Conservation (phyloP, 768 basidiomycete genomes). For the Termitomyces sp. region DNA sequence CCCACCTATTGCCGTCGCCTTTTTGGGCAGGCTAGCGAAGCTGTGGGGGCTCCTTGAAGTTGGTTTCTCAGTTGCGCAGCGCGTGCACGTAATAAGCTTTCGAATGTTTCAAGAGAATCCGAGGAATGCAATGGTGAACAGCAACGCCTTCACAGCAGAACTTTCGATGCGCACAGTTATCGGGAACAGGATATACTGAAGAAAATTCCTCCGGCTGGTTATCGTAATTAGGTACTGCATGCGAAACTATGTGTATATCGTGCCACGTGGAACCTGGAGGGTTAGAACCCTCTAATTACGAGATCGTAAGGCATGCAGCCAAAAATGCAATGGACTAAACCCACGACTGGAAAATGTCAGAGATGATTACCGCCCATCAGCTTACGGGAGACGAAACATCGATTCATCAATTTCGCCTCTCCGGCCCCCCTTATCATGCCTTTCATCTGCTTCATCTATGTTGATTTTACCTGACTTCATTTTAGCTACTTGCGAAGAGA, state of each 20-base stretch:
- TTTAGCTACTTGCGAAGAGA: neutral
- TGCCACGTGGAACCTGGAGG: slow-evolving; percentile 18
- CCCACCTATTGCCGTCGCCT: slow-evolving; percentile 48
- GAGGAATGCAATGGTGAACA: slow-evolving; percentile 38
- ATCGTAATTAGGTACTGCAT: slow-evolving; percentile 30
- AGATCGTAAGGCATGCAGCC: no score
- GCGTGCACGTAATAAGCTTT: slow-evolving; percentile 21
- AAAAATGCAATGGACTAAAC: no score
- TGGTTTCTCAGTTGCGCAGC: slow-evolving; percentile 30
- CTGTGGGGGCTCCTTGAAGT: neutral
- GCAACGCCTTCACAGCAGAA: neutral
- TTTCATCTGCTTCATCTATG: neutral
- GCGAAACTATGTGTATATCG: slow-evolving; percentile 44
- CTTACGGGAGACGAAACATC: no score
- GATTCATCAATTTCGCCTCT: no score
- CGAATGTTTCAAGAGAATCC: slow-evolving; percentile 23
- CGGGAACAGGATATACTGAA: neutral
- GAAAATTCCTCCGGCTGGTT: slow-evolving; percentile 16
- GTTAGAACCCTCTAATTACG: no score
- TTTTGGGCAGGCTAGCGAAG: slow-evolving; percentile 52
- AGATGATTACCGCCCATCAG: no score
- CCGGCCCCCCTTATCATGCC: no score
- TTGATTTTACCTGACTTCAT: neutral
- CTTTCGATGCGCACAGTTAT: neutral
- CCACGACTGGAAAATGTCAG: no score